Evolutionary conservation across 352 stramenopile genomes (phyloP).

Genomic region (Globisporangium iwayamae): DNA sequence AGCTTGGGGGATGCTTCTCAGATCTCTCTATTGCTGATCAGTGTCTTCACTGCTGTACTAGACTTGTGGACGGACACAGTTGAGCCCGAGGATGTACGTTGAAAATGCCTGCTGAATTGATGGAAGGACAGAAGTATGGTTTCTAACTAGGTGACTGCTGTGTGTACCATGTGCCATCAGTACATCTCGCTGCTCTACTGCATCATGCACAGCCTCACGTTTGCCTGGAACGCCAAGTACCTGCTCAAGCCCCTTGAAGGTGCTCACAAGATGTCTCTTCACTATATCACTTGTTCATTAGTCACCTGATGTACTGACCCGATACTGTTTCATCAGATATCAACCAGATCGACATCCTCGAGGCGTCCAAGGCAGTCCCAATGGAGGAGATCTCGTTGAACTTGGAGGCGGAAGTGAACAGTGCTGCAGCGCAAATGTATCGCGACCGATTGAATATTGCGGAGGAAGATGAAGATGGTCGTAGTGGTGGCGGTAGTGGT

Average conservation of each 20-base stretch:
- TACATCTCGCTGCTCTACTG: constrained; percentile 80
- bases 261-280: neutral
- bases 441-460: constrained; percentile 24
- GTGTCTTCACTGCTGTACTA: neutral
- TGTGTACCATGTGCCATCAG: constrained; percentile 17
- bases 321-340: constrained; percentile 34
- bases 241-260: constrained; percentile 53
- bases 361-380: constrained; percentile 44
- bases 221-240: constrained; percentile 37
- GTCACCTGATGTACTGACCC: no score
- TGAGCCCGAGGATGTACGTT: constrained; percentile 58
- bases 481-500: no score
- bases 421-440: constrained; percentile 36
- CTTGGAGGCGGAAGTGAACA: constrained; percentile 43
- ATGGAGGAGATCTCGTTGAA: constrained; percentile 46
- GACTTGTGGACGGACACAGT: constrained; percentile 71
- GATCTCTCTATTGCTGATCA: neutral
- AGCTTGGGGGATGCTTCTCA: no score
- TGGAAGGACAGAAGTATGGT: neutral
- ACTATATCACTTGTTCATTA: neutral
- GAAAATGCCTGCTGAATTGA: neutral
- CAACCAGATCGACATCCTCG: constrained; percentile 46
- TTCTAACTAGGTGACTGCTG: neutral
- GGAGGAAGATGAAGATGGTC: neutral
- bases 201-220: constrained; percentile 70